These are phyloP conservation scores for Podaxis pistillaris DNA, from an alignment of 768 basidiomycete species.

Conservation along the genomic window DNA sequence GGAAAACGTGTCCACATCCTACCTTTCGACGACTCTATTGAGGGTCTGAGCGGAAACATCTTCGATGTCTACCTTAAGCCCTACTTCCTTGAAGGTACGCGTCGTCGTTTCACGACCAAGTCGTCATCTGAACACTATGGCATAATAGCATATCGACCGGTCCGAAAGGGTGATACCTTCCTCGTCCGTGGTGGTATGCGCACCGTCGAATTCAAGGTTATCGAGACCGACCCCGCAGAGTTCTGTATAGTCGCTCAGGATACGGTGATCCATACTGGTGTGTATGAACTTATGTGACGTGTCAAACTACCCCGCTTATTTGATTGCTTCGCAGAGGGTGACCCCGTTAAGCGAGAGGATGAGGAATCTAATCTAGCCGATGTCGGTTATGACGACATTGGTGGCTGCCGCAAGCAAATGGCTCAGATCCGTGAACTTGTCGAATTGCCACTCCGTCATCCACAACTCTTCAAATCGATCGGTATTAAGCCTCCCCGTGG, in stretches of 20 bases:
- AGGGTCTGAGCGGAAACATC: slow-evolving; percentile 96
- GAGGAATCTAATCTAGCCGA: slow-evolving; percentile 96
- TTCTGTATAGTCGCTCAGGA: slow-evolving; percentile 99
- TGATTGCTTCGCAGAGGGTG: slow-evolving; percentile 66
- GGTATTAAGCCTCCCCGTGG: slow-evolving; percentile 99
- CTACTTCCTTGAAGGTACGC: slow-evolving; percentile 92
- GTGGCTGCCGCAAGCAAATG: slow-evolving; percentile 99
- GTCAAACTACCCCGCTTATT: slow-evolving; percentile 14
- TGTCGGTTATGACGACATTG: slow-evolving; percentile 99
- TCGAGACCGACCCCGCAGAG: slow-evolving; percentile 97
- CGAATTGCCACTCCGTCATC: slow-evolving; percentile 95
- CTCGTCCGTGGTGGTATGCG: slow-evolving; percentile 98
- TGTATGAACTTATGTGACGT: slow-evolving; percentile 17
- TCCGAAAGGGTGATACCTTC: slow-evolving; percentile 98
- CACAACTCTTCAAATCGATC: slow-evolving; percentile 99
- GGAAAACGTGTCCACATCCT: slow-evolving; percentile 96
- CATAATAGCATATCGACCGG: slow-evolving; percentile 78
- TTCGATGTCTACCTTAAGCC: slow-evolving; percentile 99
- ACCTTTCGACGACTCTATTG: slow-evolving; percentile 97
- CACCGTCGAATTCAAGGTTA: slow-evolving; percentile 98
- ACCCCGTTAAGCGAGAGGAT: slow-evolving; percentile 97
- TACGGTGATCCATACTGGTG: slow-evolving; percentile 93
- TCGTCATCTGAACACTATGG: background rate
- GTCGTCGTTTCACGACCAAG: background rate
- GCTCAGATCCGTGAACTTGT: slow-evolving; percentile 99